Evolutionary conservation across 2,329 filamentous ascomycete species (phyloP).

Genomic region (Clonostachys rosea): DNA sequence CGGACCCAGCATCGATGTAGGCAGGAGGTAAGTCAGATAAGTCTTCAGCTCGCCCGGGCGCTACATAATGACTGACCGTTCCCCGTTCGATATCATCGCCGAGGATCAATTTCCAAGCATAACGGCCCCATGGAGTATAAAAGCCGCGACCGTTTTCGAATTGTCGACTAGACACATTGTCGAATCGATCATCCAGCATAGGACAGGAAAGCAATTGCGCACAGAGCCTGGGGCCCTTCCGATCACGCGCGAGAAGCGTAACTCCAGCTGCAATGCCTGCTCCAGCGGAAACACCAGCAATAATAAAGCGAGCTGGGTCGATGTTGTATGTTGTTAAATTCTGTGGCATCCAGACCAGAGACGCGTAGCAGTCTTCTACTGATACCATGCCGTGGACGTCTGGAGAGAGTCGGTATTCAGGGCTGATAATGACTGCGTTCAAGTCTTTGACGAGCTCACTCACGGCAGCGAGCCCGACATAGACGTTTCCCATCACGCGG

Average conservation of each 20-base stretch:
- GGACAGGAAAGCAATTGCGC: slow-evolving; percentile 36
- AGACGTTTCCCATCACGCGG: slow-evolving; percentile 12
- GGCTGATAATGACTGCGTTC: slow-evolving; percentile 11
- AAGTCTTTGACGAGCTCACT: slow-evolving; percentile 2
- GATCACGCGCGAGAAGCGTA: slow-evolving; percentile 28
- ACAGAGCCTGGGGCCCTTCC: slow-evolving; percentile 21
- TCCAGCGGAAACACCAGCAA: slow-evolving; percentile 37
- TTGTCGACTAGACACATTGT: slow-evolving; percentile 19
- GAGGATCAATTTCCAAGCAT: slow-evolving; percentile 33
- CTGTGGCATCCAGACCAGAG: slow-evolving; percentile 25
- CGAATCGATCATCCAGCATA: slow-evolving; percentile 39
- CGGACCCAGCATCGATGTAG: slow-evolving; percentile 35
- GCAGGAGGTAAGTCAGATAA: slow-evolving; percentile 30
- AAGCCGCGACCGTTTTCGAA: slow-evolving; percentile 26
- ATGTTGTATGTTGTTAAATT: slow-evolving; percentile 30
- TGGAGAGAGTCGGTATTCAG: slow-evolving; percentile 17
- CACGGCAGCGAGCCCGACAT: slow-evolving; percentile 5
- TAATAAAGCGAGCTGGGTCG: slow-evolving; percentile 28
- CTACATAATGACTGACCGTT: slow-evolving; percentile 24
- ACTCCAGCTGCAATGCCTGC: slow-evolving; percentile 31
- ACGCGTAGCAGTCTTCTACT: slow-evolving; percentile 16
- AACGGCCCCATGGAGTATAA: slow-evolving; percentile 26
- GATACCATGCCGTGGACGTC: slow-evolving; percentile 11
- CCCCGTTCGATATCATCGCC: slow-evolving; percentile 19
- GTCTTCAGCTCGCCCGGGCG: slow-evolving; percentile 20